These are phyloP conservation scores for Stevia rebaudiana DNA, from an alignment of 140 eudicot genomes.

Conservation along the genomic window DNA sequence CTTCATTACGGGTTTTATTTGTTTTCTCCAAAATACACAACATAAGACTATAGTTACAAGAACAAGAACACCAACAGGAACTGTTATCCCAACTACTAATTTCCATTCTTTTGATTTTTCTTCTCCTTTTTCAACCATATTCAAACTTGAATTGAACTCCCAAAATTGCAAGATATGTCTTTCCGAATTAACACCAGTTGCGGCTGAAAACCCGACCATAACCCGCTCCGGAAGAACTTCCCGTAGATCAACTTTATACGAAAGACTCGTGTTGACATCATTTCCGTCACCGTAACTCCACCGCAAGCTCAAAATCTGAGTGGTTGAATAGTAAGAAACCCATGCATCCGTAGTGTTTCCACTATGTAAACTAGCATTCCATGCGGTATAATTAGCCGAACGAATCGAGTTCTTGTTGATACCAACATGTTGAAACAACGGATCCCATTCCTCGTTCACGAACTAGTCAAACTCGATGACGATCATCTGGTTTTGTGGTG, in stretches of 20 bases:
- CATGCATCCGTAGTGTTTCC: constrained; percentile 36
- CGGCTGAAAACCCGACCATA: constrained; percentile 46
- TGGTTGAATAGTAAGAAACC: constrained; percentile 37
- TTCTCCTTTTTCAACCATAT: neutral
- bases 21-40: constrained; percentile 11
- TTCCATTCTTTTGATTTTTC: constrained; percentile 9
- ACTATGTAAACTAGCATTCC: constrained; percentile 43
- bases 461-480: constrained; percentile 46
- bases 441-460: constrained; percentile 38
- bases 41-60: neutral
- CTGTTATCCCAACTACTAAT: constrained; percentile 25
- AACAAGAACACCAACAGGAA: constrained; percentile 15
- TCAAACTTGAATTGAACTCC: constrained; percentile 38
- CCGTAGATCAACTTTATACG: constrained; percentile 29
- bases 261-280: constrained; percentile 25
- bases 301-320: constrained; percentile 30
- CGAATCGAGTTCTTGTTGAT: constrained; percentile 38
- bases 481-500: constrained; percentile 33
- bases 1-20: constrained; percentile 7
- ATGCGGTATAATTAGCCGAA: constrained; percentile 17
- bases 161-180: constrained; percentile 29
- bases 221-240: constrained; percentile 37
- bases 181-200: constrained; percentile 32
- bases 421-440: constrained; percentile 39
- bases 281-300: constrained; percentile 17